Evolutionary conservation across 495 filamentous ascomycete species (phyloP), one percentile per base, ranked within the genome.

Genomic region (Chlorociboria aeruginascens): DNA sequence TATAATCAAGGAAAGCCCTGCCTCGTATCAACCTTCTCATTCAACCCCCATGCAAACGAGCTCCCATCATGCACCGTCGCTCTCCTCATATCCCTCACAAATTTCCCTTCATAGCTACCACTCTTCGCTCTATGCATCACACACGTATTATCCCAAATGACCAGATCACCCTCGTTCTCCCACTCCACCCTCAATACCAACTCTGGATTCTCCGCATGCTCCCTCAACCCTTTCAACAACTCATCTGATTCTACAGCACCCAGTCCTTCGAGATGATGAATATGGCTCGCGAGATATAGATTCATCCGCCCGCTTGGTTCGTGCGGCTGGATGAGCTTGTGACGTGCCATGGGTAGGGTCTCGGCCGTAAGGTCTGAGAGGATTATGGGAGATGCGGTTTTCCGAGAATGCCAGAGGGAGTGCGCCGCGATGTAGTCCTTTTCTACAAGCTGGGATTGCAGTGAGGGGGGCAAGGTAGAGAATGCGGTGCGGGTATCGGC

Each of bases 111-210:
- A 43, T 72, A 79, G 1, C 46, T 56, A 1, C 77, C 77, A 6
- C 66, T 65, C 0, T 66, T 68, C 0, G 70, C 73, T 3, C 73
- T 62, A 53, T 81, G 77, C 64, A 78, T 62, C 31, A 74, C 71
- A 25, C 62, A 65, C 0, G 70, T 69, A 53, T 80, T 81, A 48
- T 81, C 78, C 78, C 78, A 82, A 17, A 78, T 68, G 7, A 79
- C 59, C 55, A 79, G 45, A 55, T 79, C 78, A 0, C 73, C 66
- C 0, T 57, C 47, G 9, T 64, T 49, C 37, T 69, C 45, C 75
- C 78, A 80, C 32, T 59, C 53, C 4, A 79, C 66, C 2, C 59
- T 64, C 6, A 73, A 37, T 0, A 63, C 61, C 55, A 74, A 73
- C 45, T 73, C 69, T 0, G 68, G 61, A 63, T 76, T 69, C 7